phyloP scores from a whole-genome alignment of 306 rosid species.

The Delonix regia region DNA sequence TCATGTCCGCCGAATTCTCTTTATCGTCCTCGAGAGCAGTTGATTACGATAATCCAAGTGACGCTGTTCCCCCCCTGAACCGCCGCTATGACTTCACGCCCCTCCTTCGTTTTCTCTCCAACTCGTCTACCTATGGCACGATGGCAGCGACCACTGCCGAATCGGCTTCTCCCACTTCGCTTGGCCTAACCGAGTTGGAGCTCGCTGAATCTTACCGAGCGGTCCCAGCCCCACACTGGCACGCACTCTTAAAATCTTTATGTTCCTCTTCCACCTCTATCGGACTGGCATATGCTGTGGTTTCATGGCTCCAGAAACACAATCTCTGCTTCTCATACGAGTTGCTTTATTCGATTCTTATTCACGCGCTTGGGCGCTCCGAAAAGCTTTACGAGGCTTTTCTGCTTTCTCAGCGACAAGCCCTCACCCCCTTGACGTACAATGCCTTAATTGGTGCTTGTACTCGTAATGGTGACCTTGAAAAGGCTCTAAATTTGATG shows the following conservation, averaged over 20 bases:
- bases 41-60: constrained; percentile 46
- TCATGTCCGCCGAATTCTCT: constrained; percentile 39
- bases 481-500: constrained; percentile 78
- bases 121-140: not conserved
- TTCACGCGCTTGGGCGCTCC: constrained; percentile 89
- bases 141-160: not conserved
- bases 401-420: constrained; percentile 74
- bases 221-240: constrained; percentile 90
- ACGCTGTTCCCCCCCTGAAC: constrained; percentile 53
- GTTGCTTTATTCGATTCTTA: constrained; percentile 83
- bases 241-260: constrained; percentile 80
- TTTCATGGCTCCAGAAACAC: constrained; percentile 87
- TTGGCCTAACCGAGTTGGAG: constrained; percentile 69
- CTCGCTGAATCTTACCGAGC: constrained; percentile 89
- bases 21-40: constrained; percentile 38
- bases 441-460: constrained; percentile 89
- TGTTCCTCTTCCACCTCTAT: constrained; percentile 70
- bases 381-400: constrained; percentile 94
- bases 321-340: constrained; percentile 92
- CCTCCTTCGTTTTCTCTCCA: constrained; percentile 69
- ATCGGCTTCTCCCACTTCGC: constrained; percentile 60
- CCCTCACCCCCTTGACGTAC: constrained; percentile 79
- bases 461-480: constrained; percentile 82
- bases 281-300: constrained; percentile 73
- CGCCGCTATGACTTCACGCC: constrained; percentile 82